Percentiles rank a stretch among this genome's conserved stretches.
phyloP scores from a whole-genome alignment of 2,329 filamentous ascomycete species.

The Orbilia javanica region DNA sequence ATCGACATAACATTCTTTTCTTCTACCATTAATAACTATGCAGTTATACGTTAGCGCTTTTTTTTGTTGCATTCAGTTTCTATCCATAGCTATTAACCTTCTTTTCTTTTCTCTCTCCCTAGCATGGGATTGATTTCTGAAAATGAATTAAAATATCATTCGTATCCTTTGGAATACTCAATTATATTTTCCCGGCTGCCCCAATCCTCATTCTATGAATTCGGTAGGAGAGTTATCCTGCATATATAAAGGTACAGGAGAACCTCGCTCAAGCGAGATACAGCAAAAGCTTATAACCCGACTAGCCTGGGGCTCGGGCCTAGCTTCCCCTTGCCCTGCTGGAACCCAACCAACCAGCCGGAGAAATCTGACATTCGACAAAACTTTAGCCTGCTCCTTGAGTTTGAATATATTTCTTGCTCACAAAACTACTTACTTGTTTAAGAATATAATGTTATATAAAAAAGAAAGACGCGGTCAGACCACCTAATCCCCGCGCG shows the following conservation, averaged over 20 bases:
- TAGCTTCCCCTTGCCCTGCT: neutral
- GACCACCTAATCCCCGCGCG: too few species aligned
- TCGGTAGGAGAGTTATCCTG: too few species aligned
- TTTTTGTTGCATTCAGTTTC: neutral
- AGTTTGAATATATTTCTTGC: too few species aligned
- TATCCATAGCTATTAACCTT: too few species aligned
- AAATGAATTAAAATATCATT: neutral
- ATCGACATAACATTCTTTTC: neutral
- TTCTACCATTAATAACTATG: neutral
- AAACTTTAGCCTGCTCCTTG: neutral
- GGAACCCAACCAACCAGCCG: neutral
- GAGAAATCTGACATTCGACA: neutral
- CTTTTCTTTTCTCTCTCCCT: neutral
- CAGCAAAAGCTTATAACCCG: neutral
- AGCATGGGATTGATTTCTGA: neutral
- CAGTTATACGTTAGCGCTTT: conserved; percentile 7
- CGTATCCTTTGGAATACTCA: neutral
- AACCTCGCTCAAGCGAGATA: neutral
- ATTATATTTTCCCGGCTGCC: neutral
- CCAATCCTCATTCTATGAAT: too few species aligned
- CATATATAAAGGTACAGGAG: neutral
- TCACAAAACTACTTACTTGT: too few species aligned
- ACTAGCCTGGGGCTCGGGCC: neutral
- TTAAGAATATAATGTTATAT: too few species aligned
- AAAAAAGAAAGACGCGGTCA: neutral